A percentile compares a stretch with the other conserved stretches of the same genome.
Evolutionary conservation across 1,284 basidiomycete genomes (phyloP).

Genomic region (Puccinia horiana): DNA sequence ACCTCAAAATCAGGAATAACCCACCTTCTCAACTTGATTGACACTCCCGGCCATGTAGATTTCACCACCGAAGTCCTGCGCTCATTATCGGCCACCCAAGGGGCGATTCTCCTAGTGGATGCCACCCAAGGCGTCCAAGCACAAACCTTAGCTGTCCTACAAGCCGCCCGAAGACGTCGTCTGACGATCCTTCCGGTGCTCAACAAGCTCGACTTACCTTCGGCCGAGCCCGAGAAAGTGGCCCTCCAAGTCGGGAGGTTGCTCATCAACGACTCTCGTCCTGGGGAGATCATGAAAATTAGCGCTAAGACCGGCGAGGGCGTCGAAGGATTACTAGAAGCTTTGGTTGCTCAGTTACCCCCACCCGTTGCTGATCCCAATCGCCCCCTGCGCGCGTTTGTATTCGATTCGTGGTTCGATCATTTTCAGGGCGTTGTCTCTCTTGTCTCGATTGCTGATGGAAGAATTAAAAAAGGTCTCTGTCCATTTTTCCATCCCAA

Average conservation of each 20-base stretch:
- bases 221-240: conserved; percentile 77
- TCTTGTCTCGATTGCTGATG: conserved; percentile 73
- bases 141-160: conserved; percentile 92
- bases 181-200: conserved; percentile 86
- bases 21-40: conserved; percentile 89
- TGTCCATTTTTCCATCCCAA: background rate
- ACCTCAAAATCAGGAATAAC: conserved; percentile 62
- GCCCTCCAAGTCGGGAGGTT: conserved; percentile 76
- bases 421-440: conserved; percentile 95
- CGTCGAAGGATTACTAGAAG: conserved; percentile 71
- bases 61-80: conserved; percentile 95
- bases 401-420: conserved; percentile 92
- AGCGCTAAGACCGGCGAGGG: conserved; percentile 92
- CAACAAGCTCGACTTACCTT: conserved; percentile 91
- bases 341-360: conserved; percentile 79
- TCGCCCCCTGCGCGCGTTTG: conserved; percentile 71
- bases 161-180: conserved; percentile 78
- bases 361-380: conserved; percentile 65
- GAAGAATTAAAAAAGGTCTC: conserved; percentile 63
- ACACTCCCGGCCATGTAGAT: conserved; percentile 97
- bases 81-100: conserved; percentile 88
- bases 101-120: conserved; percentile 85
- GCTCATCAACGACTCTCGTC: conserved; percentile 62
- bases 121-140: conserved; percentile 97
- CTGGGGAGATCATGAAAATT: conserved; percentile 72